Conservation (phyloP, 257 asterid genomes). For the Solanum peruvianum region DNA sequence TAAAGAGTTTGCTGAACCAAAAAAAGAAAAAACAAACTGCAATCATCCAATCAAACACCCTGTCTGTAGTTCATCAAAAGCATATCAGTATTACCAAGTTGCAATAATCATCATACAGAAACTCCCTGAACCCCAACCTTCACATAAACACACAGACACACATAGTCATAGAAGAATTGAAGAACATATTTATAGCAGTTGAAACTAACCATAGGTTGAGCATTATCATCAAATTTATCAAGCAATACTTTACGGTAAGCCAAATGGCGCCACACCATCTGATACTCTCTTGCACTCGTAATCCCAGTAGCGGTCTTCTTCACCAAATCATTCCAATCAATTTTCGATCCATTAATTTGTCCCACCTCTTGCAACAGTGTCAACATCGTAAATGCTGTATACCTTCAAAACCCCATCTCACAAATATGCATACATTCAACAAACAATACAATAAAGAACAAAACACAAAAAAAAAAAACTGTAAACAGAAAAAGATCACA, state of each 20-base stretch:
- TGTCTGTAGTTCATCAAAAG: background rate
- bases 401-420: conserved; percentile 23
- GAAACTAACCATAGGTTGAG: conserved; percentile 40
- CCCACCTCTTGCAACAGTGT: conserved; percentile 68
- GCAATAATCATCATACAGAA: background rate
- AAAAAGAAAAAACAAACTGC: background rate
- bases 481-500: background rate
- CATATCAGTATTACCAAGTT: background rate
- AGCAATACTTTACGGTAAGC: conserved; percentile 56
- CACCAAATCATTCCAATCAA: conserved; percentile 68
- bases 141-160: background rate
- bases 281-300: conserved; percentile 64
- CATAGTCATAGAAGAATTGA: background rate
- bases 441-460: background rate
- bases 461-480: background rate
- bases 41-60: background rate
- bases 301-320: conserved; percentile 67
- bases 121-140: background rate
- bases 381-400: conserved; percentile 46
- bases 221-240: conserved; percentile 28
- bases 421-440: background rate
- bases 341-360: conserved; percentile 34
- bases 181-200: background rate
- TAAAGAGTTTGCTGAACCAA: background rate
- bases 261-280: conserved; percentile 78